Base-by-base conservation (phyloP, 1,284 basidiomycete species). In the Austroboletus novae-zelandiae region DNA sequence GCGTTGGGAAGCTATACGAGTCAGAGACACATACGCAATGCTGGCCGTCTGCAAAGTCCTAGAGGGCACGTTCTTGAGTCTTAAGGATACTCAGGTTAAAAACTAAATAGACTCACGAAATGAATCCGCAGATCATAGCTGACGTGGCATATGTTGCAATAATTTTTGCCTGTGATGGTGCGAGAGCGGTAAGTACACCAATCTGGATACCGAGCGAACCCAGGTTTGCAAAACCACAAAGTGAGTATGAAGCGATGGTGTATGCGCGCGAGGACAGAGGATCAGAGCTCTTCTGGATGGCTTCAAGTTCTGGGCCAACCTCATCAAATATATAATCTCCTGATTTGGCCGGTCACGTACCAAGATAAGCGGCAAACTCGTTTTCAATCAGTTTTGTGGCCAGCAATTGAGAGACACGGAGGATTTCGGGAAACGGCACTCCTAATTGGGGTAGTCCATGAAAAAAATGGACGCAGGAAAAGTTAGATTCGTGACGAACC, bases 161-260 rank as follows among this genome's bases (percentile, higher is more conserved):
- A 54, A 80, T 73, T 62, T 79, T 86, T 45, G 77, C 76, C 55
- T 85, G 80, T 20, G 81, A 81, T n/a, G 92, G 92, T 18, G 91
- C 89, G 52, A 95, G 77, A 37, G 90, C 89, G 54, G 82, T 77
- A 45, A 95, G 78, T 59, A 95, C 91, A 69, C 93, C 94, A 54
- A 95, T 87, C 71, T 94, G 91, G 64, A 95, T 93, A 69, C 92
- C 94, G 39, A 94, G 73, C 34, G 89, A 91, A 54, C 84, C 80
- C 36, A 92, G 74, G 72, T 96, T 96, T 50, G 91, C 91, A 65
- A 96, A 96, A 10, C 93, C 93, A 67, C 93, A 94, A 39, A 93
- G 84, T 36, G 86, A 85, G 64, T 92, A 93, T 31, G 85, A 84
- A 37, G 84, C 81, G 59, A 94, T 92, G 48, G 82, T 88, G 70